Evolutionary conservation across 2,329 filamentous ascomycete species (phyloP).

Genomic region (Trichoderma citrinoviride): DNA sequence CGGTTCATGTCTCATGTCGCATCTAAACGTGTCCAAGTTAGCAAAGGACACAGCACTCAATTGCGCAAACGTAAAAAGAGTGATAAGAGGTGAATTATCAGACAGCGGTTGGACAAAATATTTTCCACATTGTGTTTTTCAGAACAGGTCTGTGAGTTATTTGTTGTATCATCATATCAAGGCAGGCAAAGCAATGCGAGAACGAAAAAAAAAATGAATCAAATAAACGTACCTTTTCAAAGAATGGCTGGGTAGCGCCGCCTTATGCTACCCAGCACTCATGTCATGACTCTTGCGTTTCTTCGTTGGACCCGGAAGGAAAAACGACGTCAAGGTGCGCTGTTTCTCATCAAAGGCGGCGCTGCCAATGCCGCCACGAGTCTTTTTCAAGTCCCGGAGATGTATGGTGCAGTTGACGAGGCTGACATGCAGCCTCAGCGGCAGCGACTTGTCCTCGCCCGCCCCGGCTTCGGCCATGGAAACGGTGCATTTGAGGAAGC

Average conservation of each 20-base stretch:
- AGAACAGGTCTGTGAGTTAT: conserved; percentile 80
- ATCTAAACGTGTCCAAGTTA: conserved; percentile 10
- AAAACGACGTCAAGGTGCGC: conserved; percentile 73
- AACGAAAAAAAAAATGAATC: conserved; percentile 20
- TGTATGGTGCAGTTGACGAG: conserved; percentile 70
- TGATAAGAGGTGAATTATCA: conserved; percentile 44
- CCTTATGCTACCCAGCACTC: background rate
- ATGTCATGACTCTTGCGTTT: conserved; percentile 8
- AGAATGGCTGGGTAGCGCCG: background rate
- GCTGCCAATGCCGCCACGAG: conserved; percentile 78
- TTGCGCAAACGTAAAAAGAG: background rate
- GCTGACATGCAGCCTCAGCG: conserved; percentile 48
- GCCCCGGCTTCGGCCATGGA: conserved; percentile 12
- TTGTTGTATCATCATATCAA: conserved; percentile 65
- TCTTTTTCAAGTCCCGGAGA: conserved; percentile 71
- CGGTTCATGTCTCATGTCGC: background rate
- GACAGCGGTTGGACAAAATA: conserved; percentile 78
- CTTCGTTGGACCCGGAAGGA: conserved; percentile 40
- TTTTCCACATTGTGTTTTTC: conserved; percentile 66
- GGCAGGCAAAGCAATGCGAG: conserved; percentile 15
- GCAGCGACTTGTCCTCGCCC: conserved; percentile 30
- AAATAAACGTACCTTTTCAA: conserved; percentile 39
- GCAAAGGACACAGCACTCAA: conserved; percentile 5
- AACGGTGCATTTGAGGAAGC: conserved; percentile 41
- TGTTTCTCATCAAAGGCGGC: conserved; percentile 72